Evolutionary conservation across 768 basidiomycete genomes (phyloP).

Genomic region (Russula dissimulans): DNA sequence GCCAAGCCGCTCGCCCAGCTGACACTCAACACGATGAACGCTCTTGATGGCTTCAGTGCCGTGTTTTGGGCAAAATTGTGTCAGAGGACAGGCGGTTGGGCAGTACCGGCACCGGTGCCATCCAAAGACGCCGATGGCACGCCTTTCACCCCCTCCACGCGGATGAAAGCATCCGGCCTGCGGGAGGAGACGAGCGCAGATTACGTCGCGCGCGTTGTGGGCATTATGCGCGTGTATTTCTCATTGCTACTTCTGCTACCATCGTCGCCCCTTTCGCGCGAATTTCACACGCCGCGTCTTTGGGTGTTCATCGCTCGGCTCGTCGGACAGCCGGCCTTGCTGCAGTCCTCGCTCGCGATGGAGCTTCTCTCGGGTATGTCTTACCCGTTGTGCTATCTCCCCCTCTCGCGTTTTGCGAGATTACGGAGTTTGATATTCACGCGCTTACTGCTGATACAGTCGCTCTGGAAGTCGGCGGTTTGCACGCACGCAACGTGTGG

Average conservation of each 20-base stretch:
- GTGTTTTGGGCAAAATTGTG: slow-evolving; percentile 80
- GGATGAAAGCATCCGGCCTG: slow-evolving; percentile 49
- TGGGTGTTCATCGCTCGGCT: slow-evolving; percentile 72
- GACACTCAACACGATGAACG: slow-evolving; percentile 53
- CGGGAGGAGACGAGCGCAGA: slow-evolving; percentile 48
- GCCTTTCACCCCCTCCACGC: slow-evolving; percentile 35
- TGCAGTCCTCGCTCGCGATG: slow-evolving; percentile 52
- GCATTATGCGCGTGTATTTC: slow-evolving; percentile 84
- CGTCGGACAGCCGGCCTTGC: slow-evolving; percentile 39
- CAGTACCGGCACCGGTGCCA: slow-evolving; percentile 58
- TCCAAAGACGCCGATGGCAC: slow-evolving; percentile 40
- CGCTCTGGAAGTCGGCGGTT: slow-evolving; percentile 62
- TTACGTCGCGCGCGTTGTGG: slow-evolving; percentile 58
- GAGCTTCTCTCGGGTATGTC: slow-evolving; percentile 54
- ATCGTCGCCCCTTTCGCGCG: slow-evolving; percentile 35
- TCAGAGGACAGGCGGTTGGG: slow-evolving; percentile 85
- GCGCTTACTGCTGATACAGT: slow-evolving; percentile 30
- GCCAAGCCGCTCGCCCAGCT: slow-evolving; percentile 78
- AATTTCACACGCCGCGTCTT: slow-evolving; percentile 53
- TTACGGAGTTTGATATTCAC: slow-evolving; percentile 2
- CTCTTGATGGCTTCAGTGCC: slow-evolving; percentile 50
- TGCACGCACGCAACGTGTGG: slow-evolving; percentile 52
- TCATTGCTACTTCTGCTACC: slow-evolving; percentile 42
- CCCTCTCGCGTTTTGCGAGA: not conserved
- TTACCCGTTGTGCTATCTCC: not conserved